phyloP scores from a whole-genome alignment of 352 stramenopile genomes.

The Plasmopara muralis region DNA sequence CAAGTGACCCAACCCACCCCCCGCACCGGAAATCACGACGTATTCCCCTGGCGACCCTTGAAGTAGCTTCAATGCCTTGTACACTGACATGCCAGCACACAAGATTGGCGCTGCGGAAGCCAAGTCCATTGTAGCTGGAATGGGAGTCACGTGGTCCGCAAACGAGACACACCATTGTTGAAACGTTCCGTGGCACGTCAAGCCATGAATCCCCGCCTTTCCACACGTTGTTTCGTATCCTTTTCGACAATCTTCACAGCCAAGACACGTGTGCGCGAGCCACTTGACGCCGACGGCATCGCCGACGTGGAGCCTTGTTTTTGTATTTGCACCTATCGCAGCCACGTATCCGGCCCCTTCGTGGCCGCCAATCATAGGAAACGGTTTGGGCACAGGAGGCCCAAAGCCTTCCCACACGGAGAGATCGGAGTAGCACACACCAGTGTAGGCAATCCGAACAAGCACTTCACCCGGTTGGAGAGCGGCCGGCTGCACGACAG shows the following conservation, averaged over 20 bases:
- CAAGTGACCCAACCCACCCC: slow-evolving; percentile 81
- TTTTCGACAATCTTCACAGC: slow-evolving; percentile 49
- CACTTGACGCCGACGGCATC: slow-evolving; percentile 49
- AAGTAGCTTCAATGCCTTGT: slow-evolving; percentile 70
- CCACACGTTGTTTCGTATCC: slow-evolving; percentile 39
- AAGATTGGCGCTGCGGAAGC: slow-evolving; percentile 54
- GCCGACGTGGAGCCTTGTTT: slow-evolving; percentile 39
- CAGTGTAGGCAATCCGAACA: slow-evolving; percentile 41
- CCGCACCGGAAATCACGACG: slow-evolving; percentile 54
- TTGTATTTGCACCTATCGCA: slow-evolving; percentile 37
- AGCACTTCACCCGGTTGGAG: slow-evolving; percentile 43
- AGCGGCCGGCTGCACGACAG: slow-evolving; percentile 35
- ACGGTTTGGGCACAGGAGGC: slow-evolving; percentile 25
- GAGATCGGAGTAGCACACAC: slow-evolving; percentile 46
- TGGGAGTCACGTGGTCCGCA: slow-evolving; percentile 59
- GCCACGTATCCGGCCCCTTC: slow-evolving; percentile 49
- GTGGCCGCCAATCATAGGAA: slow-evolving; percentile 50
- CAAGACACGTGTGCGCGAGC: slow-evolving; percentile 41
- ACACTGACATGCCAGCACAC: slow-evolving; percentile 85
- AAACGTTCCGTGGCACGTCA: slow-evolving; percentile 42
- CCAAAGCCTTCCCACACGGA: slow-evolving; percentile 37
- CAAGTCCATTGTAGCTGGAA: slow-evolving; percentile 47
- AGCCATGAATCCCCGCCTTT: slow-evolving; percentile 26
- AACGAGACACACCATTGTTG: slow-evolving; percentile 68
- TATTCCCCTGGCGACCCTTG: slow-evolving; percentile 36